phyloP scores from a whole-genome alignment of 805 yeast species.

The Zygosaccharomyces bailii region DNA sequence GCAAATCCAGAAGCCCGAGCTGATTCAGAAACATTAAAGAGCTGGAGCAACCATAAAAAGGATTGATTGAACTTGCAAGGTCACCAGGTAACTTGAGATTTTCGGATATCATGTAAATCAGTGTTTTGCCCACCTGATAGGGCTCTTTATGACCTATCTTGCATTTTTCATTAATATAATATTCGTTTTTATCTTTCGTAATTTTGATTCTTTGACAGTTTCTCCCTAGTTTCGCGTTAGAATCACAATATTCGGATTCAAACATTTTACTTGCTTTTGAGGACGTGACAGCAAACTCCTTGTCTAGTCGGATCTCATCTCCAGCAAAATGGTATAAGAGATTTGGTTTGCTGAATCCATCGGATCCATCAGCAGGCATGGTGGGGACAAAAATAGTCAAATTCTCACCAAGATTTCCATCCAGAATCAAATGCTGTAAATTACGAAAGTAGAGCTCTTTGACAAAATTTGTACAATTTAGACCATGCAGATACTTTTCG shows the following conservation, averaged over 20 bases:
- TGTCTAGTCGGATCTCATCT: constrained; percentile 19
- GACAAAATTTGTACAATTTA: constrained; percentile 60
- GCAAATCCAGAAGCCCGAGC: constrained; percentile 49
- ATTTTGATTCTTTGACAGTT: constrained; percentile 62
- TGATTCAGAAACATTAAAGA: constrained; percentile 57
- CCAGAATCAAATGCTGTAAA: constrained; percentile 54
- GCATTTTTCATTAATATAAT: constrained; percentile 54
- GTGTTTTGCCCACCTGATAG: constrained; percentile 54
- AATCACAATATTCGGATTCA: constrained; percentile 51
- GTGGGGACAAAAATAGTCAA: constrained; percentile 56
- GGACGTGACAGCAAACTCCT: constrained; percentile 16
- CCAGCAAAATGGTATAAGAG: constrained; percentile 61
- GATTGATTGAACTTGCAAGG: constrained; percentile 62
- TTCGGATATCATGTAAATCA: constrained; percentile 62
- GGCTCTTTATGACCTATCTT: constrained; percentile 43
- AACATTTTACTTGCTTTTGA: constrained; percentile 36
- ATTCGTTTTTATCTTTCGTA: constrained; percentile 27
- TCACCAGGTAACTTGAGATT: constrained; percentile 61
- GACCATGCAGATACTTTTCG: constrained; percentile 55
- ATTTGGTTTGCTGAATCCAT: constrained; percentile 36
- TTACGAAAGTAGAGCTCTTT: constrained; percentile 64
- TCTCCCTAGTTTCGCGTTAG: constrained; percentile 51
- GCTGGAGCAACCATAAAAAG: constrained; percentile 58
- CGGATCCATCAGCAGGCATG: constrained; percentile 36
- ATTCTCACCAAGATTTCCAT: constrained; percentile 43